phyloP scores from a whole-genome alignment of 495 filamentous ascomycete species.

The Saxophila tyrrhenica region DNA sequence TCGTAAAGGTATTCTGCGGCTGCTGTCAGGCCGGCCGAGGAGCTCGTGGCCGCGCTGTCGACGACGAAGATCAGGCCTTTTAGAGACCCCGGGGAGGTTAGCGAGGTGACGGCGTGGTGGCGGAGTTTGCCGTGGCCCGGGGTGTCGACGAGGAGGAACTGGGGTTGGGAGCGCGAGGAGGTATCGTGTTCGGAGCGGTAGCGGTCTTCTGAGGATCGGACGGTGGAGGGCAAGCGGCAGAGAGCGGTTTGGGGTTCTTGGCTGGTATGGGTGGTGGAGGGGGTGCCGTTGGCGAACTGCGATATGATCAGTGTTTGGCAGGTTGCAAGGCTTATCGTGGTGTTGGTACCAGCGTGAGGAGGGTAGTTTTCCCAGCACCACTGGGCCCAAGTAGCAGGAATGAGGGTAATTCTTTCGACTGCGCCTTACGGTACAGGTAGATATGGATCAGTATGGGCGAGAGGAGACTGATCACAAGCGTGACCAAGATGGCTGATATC shows the following conservation, averaged over 20 bases:
- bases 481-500: conserved; percentile 44
- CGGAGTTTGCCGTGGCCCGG: conserved; percentile 93
- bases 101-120: conserved; percentile 27
- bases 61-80: conserved; percentile 78
- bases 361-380: conserved; percentile 76
- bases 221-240: conserved; percentile 52
- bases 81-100: conserved; percentile 39
- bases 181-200: conserved; percentile 64
- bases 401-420: conserved; percentile 54
- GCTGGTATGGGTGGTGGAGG: conserved; percentile 64
- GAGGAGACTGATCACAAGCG: conserved; percentile 56
- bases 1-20: conserved; percentile 78
- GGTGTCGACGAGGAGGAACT: conserved; percentile 74
- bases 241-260: conserved; percentile 63
- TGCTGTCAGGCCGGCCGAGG: conserved; percentile 42
- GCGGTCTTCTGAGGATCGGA: conserved; percentile 51
- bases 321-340: neutral
- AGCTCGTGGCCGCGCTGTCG: conserved; percentile 65
- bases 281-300: conserved; percentile 39
- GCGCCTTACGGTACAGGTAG: conserved; percentile 54
- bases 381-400: conserved; percentile 80
- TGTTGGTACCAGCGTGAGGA: conserved; percentile 62
- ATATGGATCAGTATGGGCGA: conserved; percentile 69
- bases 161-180: conserved; percentile 49
- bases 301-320: neutral